Evolutionary conservation across 1,284 basidiomycete genomes (phyloP).

Genomic region (Sparassis latifolia): DNA sequence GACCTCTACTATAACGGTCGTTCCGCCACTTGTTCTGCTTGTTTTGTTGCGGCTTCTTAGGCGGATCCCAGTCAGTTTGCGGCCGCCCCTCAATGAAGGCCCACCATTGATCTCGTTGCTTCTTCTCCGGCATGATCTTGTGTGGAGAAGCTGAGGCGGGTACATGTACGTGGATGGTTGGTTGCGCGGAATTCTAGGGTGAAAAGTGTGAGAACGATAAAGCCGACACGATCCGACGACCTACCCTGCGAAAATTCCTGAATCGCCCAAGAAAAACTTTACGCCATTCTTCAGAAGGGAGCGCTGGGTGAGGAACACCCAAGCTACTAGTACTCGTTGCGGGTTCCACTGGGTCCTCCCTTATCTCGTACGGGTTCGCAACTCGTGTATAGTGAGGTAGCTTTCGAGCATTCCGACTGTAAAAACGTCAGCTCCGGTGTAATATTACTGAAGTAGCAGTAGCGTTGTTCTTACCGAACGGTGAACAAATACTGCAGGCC

Average conservation of each 20-base stretch:
- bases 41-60: constrained; percentile 34
- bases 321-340: constrained; percentile 4
- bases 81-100: constrained; percentile 63
- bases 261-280: constrained; percentile 48
- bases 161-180: constrained; percentile 44
- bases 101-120: constrained; percentile 72
- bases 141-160: constrained; percentile 15
- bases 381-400: constrained; percentile 58
- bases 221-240: neutral
- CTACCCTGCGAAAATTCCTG: constrained; percentile 58
- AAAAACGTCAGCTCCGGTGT: neutral
- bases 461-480: constrained; percentile 48
- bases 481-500: constrained; percentile 78
- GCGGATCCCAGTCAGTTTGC: constrained; percentile 58
- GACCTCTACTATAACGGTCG: constrained; percentile 22
- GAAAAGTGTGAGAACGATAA: neutral
- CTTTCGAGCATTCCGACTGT: constrained; percentile 58
- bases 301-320: constrained; percentile 22
- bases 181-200: constrained; percentile 56
- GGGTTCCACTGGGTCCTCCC: constrained; percentile 19
- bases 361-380: constrained; percentile 56
- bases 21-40: constrained; percentile 15
- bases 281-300: constrained; percentile 66
- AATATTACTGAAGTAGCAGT: constrained; percentile 1
- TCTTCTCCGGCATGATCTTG: constrained; percentile 56